Conservation (phyloP, 2,329 filamentous ascomycete species). For the Lanzia echinophila region DNA sequence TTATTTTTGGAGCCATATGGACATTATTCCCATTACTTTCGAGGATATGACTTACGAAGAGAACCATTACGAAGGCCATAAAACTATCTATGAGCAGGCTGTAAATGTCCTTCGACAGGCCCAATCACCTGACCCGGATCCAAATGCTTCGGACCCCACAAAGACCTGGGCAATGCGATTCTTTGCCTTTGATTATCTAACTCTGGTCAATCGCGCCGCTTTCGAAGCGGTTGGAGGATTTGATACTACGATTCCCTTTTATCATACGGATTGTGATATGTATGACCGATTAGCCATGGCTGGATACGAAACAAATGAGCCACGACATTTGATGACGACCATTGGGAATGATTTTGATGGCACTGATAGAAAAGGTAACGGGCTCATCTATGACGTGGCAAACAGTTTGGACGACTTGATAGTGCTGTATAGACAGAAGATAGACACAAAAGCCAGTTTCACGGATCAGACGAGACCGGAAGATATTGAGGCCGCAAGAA, state of each 20-base stretch:
- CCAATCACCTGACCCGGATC: slow-evolving; percentile 1
- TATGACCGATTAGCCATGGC: slow-evolving; percentile 43
- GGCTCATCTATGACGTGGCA: slow-evolving; percentile 42
- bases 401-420: slow-evolving; percentile 40
- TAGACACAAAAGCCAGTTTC: slow-evolving; percentile 26
- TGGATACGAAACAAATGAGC: slow-evolving; percentile 33
- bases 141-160: slow-evolving; percentile 1
- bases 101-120: slow-evolving; percentile 2
- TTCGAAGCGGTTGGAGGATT: slow-evolving; percentile 43
- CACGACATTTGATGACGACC: slow-evolving; percentile 1
- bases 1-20: slow-evolving; percentile 52
- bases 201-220: slow-evolving; percentile 48
- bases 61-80: background rate
- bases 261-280: slow-evolving; percentile 52
- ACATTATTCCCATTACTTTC: slow-evolving; percentile 39
- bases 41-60: background rate
- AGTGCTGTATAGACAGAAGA: slow-evolving; percentile 40
- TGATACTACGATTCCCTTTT: slow-evolving; percentile 53
- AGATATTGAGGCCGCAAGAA: background rate
- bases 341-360: slow-evolving; percentile 1
- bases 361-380: slow-evolving; percentile 32
- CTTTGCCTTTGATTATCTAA: slow-evolving; percentile 52
- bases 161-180: slow-evolving; percentile 44
- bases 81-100: slow-evolving; percentile 8
- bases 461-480: slow-evolving; percentile 25